These are phyloP conservation scores for Aspergillus brunneoviolaceus DNA, from an alignment of 2,329 filamentous ascomycete species.

Conservation along the genomic window DNA sequence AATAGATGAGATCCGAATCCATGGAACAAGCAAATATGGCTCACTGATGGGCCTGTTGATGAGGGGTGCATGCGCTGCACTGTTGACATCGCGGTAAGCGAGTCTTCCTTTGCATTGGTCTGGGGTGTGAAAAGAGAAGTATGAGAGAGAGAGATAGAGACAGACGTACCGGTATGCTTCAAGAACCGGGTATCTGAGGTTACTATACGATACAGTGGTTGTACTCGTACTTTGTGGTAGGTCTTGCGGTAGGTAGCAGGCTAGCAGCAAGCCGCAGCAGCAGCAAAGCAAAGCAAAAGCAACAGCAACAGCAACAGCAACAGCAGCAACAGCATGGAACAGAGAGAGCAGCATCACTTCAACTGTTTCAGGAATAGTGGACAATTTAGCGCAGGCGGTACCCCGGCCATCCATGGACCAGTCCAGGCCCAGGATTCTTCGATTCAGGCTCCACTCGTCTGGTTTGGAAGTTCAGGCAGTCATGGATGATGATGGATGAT, in stretches of 20 bases:
- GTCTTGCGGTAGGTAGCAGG: neutral
- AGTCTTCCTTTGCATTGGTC: neutral
- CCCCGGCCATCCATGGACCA: slow-evolving; percentile 13
- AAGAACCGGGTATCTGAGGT: neutral
- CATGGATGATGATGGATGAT: neutral
- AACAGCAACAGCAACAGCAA: neutral
- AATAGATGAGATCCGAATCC: neutral
- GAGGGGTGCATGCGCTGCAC: neutral
- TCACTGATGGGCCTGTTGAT: neutral
- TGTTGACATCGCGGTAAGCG: no score
- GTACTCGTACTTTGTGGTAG: neutral
- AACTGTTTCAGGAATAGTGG: neutral
- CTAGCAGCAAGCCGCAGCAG: no score
- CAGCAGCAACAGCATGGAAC: neutral
- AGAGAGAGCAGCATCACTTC: neutral
- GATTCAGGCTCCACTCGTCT: slow-evolving; percentile 13
- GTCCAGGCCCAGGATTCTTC: slow-evolving; percentile 17
- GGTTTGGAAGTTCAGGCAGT: slow-evolving; percentile 7
- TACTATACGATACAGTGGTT: neutral
- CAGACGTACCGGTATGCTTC: neutral
- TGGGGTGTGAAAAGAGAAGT: neutral
- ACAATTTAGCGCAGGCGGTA: slow-evolving; percentile 3
- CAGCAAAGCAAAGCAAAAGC: neutral
- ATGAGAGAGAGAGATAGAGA: neutral
- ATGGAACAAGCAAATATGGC: slow-evolving; percentile 1